A percentile compares a stretch with the other conserved stretches of the same genome.
These are phyloP conservation scores for Populus euphratica DNA, from an alignment of 345 rosid species.

Conservation along the genomic window DNA sequence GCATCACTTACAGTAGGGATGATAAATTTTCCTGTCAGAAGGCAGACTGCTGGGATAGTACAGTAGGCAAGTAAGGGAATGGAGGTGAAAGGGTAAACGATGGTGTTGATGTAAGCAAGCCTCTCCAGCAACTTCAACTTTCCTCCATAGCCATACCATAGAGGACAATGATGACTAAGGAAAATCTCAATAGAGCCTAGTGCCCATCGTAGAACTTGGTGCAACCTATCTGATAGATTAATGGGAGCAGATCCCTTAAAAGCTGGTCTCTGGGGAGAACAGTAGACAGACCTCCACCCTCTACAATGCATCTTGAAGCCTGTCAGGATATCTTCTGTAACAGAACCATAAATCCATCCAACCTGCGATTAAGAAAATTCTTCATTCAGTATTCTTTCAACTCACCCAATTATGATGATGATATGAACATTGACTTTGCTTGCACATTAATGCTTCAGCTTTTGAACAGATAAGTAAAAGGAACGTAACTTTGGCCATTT, in stretches of 20 bases:
- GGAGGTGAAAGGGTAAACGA: conserved; percentile 94
- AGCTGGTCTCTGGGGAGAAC: conserved; percentile 77
- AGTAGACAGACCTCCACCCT: conserved; percentile 93
- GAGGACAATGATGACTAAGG: conserved; percentile 88
- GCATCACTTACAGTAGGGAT: conserved; percentile 67
- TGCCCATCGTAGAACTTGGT: conserved; percentile 96
- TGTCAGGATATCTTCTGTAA: conserved; percentile 84
- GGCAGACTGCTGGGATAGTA: conserved; percentile 89
- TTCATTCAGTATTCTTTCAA: background rate
- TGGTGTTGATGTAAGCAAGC: conserved; percentile 84
- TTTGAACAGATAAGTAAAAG: no score
- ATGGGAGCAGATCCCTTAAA: conserved; percentile 96
- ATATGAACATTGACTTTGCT: background rate
- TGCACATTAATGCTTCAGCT: no score
- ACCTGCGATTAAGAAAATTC: conserved; percentile 42
- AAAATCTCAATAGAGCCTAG: conserved; percentile 94
- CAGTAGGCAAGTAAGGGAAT: conserved; percentile 93
- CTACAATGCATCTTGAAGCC: conserved; percentile 97
- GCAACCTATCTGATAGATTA: conserved; percentile 85
- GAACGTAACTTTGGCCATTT: no score
- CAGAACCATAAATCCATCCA: conserved; percentile 95
- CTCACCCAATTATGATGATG: no score
- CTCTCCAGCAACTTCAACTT: conserved; percentile 86
- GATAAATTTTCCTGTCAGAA: conserved; percentile 91
- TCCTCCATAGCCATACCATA: conserved; percentile 96